Evolutionary conservation across 306 rosid genomes (phyloP).

Genomic region (Prunus fruticosa): DNA sequence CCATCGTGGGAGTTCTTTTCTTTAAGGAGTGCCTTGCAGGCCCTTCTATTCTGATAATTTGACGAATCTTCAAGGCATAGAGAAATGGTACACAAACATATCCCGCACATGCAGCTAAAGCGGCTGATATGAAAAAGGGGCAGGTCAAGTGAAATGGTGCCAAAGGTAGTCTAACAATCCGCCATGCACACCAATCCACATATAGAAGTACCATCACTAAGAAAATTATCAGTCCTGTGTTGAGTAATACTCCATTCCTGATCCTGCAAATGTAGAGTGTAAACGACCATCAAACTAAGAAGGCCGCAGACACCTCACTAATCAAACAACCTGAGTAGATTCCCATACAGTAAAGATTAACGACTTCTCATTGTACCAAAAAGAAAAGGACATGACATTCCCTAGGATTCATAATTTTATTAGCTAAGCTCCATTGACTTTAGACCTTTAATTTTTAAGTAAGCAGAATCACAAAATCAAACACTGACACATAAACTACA

Average conservation of each 20-base stretch:
- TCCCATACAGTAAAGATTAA: not conserved
- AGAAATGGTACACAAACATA: conserved; percentile 80
- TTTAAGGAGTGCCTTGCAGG: conserved; percentile 46
- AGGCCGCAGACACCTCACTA: not conserved
- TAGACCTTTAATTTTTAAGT: not conserved
- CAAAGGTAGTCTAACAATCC: conserved; percentile 80
- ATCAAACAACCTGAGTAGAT: not conserved
- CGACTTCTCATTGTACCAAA: not conserved
- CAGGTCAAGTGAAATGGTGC: conserved; percentile 73
- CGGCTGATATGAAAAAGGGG: conserved; percentile 74
- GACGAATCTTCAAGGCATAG: conserved; percentile 51
- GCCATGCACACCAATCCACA: conserved; percentile 94
- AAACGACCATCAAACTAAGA: conserved; percentile 29
- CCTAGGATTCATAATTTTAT: not conserved
- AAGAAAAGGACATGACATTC: not conserved
- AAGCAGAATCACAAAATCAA: too few species aligned
- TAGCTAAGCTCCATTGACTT: not conserved
- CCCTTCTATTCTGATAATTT: conserved; percentile 54
- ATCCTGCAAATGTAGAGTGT: conserved; percentile 53
- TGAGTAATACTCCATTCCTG: conserved; percentile 56
- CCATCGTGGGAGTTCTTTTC: conserved; percentile 77
- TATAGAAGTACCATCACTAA: conserved; percentile 56
- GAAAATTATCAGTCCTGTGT: conserved; percentile 54
- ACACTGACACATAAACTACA: not conserved
- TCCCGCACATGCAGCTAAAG: conserved; percentile 72